Base-by-base conservation (phyloP, 768 basidiomycete species). In the Glaciozyma martinii region DNA sequence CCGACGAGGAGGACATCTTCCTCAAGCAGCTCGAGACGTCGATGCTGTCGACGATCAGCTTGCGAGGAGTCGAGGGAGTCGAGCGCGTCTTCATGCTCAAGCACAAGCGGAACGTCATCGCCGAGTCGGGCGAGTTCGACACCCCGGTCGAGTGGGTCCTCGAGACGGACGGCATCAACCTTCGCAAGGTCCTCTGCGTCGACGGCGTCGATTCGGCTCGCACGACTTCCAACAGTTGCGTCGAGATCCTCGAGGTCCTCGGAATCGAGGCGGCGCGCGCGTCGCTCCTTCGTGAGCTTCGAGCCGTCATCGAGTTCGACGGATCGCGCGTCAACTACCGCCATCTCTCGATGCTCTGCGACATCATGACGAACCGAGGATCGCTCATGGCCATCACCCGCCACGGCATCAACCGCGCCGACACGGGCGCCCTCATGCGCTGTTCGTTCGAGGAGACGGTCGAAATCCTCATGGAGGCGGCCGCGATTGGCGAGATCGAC, bases 361-460 rank as follows among this genome's bases (percentile, higher is more conserved):
- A 99, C 76, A 80, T 98, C 61, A 99, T 99, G 95, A 98, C 93
- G 16, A 90, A 94, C 74, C 88, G 90, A 50, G 95, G 95, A 0
- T 67, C 66, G 4, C 82, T 99, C 56, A 98, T 97, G 93, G 90
- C 93, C 6, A 99, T 99, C 78, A 99, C 95, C 60, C 91, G 95
- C 46, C 95, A 99, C 74, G 95, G 95, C 76, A 99, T 99, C 78
- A 99, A 99, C 78, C 86, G 95, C 56, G 88, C 93, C 30, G 95
- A 99, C 72, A 97, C 95, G n/a, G 95, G 95, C 25, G 94, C 95
- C 6, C 81, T 99, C 60, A 98, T 98, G 87, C 82, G 95, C 57
- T 98, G 91, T 77, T 98, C 95, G 1, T 99, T 99, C 81, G 95
- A 99, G 77, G 95, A 98, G 80, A 99, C 95, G 3, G 95, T 99